These are phyloP conservation scores for Goffeauzyma gilvescens DNA, from an alignment of 768 basidiomycete species.

Conservation along the genomic window DNA sequence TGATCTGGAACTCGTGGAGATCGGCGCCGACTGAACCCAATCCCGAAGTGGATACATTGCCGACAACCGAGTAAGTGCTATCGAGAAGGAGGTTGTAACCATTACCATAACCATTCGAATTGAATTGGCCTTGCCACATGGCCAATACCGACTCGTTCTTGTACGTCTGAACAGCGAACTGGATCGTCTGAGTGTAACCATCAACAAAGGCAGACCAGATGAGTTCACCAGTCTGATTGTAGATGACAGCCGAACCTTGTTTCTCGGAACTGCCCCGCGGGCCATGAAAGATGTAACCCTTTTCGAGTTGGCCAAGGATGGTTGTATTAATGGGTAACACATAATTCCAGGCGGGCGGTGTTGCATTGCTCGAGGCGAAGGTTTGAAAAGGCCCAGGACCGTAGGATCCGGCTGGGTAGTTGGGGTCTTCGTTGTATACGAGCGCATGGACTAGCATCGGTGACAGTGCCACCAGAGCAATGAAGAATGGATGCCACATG, in stretches of 20 bases:
- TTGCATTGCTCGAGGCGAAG: conserved; percentile 1
- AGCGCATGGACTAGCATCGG: no score
- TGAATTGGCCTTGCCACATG: conserved; percentile 16
- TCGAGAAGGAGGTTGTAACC: conserved; percentile 13
- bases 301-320: conserved; percentile 1
- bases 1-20: conserved; percentile 19
- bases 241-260: conserved; percentile 3
- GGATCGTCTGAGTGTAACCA: conserved; percentile 16
- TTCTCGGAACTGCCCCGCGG: conserved; percentile 3
- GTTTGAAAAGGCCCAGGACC: conserved; percentile 6
- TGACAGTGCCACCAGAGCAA: no score
- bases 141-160: conserved; percentile 15
- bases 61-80: not conserved
- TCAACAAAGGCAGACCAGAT: conserved; percentile 7
- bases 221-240: conserved; percentile 7
- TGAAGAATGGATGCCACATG: no score
- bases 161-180: conserved; percentile 12
- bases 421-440: no score
- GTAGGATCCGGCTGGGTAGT: conserved; percentile 3
- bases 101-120: conserved; percentile 12
- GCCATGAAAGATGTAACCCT: not conserved
- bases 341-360: conserved; percentile 6
- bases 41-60: not conserved
- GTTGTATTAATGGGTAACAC: conserved; percentile 4
- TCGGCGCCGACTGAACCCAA: conserved; percentile 2